These are phyloP conservation scores for Globisporangium cylindrosporum DNA, from an alignment of 352 stramenopile species.

Conservation along the genomic window DNA sequence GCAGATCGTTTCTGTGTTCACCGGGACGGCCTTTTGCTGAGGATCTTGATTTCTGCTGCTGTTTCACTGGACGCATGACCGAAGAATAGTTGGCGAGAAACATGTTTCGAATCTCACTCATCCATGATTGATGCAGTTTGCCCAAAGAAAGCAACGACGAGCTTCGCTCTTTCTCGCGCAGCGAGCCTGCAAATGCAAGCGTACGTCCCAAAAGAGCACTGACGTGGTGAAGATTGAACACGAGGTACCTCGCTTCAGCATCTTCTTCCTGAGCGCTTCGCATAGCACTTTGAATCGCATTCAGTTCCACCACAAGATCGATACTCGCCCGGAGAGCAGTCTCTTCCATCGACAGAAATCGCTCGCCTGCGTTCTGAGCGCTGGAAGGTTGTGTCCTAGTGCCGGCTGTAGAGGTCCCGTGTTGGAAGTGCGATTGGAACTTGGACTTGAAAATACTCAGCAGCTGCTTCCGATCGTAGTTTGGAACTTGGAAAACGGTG, in stretches of 20 bases:
- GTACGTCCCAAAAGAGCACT: constrained; percentile 35
- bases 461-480: constrained; percentile 43
- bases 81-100: constrained; percentile 34
- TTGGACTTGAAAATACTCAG: constrained; percentile 50
- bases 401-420: background rate
- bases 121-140: constrained; percentile 60
- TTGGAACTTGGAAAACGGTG: constrained; percentile 36
- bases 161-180: constrained; percentile 8
- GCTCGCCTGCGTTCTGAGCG: constrained; percentile 7
- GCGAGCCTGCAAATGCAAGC: constrained; percentile 25
- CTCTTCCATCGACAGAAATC: constrained; percentile 38
- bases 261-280: background rate
- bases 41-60: background rate
- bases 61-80: background rate
- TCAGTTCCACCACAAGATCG: constrained; percentile 47
- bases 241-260: constrained; percentile 3
- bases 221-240: constrained; percentile 59
- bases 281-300: constrained; percentile 31
- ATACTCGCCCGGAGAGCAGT: constrained; percentile 46
- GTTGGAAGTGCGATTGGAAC: constrained; percentile 30
- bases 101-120: constrained; percentile 45
- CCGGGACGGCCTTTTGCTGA: background rate
- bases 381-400: background rate
- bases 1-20: background rate
- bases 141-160: constrained; percentile 47